phyloP scores from a whole-genome alignment of 352 stramenopile species.

The Globisporangium megalacanthum region DNA sequence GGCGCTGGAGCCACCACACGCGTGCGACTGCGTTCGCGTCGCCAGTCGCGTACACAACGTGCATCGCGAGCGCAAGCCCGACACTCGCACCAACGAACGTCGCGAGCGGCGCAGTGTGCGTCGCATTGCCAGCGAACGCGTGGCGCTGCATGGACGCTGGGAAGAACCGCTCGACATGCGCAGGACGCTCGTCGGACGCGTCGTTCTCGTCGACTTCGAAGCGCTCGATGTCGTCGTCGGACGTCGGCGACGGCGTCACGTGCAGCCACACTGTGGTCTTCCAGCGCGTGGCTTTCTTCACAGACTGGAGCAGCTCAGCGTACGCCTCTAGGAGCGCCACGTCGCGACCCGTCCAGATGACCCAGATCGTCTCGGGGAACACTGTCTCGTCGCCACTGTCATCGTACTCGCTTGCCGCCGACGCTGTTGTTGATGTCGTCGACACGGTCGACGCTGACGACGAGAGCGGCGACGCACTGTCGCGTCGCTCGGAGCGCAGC shows the following conservation, averaged over 20 bases:
- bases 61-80: slow-evolving; percentile 26
- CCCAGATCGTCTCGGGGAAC: slow-evolving; percentile 39
- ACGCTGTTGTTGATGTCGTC: neutral
- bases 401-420: neutral
- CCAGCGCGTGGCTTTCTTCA: slow-evolving; percentile 35
- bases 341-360: slow-evolving; percentile 52
- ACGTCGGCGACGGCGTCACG: slow-evolving; percentile 19
- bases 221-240: slow-evolving; percentile 13
- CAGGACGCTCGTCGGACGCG: slow-evolving; percentile 19
- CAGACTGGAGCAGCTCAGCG: slow-evolving; percentile 33
- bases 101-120: slow-evolving; percentile 22
- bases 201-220: slow-evolving; percentile 34
- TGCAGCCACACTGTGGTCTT: slow-evolving; percentile 50
- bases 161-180: slow-evolving; percentile 27
- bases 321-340: slow-evolving; percentile 37
- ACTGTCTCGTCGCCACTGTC: slow-evolving; percentile 9
- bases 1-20: slow-evolving; percentile 35
- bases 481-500: slow-evolving; percentile 19
- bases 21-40: slow-evolving; percentile 8
- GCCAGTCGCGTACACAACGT: slow-evolving; percentile 19
- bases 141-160: slow-evolving; percentile 20
- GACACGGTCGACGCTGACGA: neutral
- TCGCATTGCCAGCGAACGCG: slow-evolving; percentile 26
- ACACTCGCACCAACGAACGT: slow-evolving; percentile 30
- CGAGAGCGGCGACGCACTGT: slow-evolving; percentile 4